Conservation (phyloP, 306 rosid genomes). For the Lathyrus sativus region DNA sequence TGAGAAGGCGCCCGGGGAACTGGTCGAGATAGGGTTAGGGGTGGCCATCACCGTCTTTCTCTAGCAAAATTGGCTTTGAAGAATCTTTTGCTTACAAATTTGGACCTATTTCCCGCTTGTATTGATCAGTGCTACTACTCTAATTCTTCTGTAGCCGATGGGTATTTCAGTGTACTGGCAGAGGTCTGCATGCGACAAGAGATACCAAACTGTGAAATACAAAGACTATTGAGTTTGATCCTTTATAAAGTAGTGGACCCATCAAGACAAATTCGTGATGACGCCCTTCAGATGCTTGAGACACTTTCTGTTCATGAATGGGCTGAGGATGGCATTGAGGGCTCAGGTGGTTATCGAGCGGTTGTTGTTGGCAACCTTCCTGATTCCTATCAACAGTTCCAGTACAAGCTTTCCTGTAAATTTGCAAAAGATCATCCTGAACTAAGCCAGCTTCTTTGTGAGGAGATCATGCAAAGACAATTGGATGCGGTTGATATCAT, state of each 20-base stretch:
- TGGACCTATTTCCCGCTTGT: conserved; percentile 97
- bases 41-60: too few relatives aligned
- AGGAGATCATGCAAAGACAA: conserved; percentile 99
- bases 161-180: too few relatives aligned
- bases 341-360: conserved; percentile 94
- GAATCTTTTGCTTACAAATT: conserved; percentile 84
- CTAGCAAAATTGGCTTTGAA: conserved; percentile 92
- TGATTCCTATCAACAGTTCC: conserved; percentile 98
- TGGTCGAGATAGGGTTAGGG: too few relatives aligned
- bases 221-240: conserved; percentile 91
- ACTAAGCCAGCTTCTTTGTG: conserved; percentile 96
- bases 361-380: too few relatives aligned
- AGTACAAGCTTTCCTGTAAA: conserved; percentile 96
- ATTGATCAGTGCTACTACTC: conserved; percentile 99
- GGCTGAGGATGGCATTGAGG: too few relatives aligned
- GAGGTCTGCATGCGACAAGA: conserved; percentile 99
- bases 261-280: conserved; percentile 96
- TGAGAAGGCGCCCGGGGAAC: too few relatives aligned
- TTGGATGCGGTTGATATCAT: conserved; percentile 99
- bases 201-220: conserved; percentile 97
- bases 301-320: too few relatives aligned
- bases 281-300: too few relatives aligned
- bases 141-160: too few relatives aligned
- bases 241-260: conserved; percentile 99
- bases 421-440: conserved; percentile 99